Evolutionary conservation across 2,329 filamentous ascomycete genomes (phyloP), one percentile per base, ranked within the genome.

Genomic region (Zymoseptoria passerinii): DNA sequence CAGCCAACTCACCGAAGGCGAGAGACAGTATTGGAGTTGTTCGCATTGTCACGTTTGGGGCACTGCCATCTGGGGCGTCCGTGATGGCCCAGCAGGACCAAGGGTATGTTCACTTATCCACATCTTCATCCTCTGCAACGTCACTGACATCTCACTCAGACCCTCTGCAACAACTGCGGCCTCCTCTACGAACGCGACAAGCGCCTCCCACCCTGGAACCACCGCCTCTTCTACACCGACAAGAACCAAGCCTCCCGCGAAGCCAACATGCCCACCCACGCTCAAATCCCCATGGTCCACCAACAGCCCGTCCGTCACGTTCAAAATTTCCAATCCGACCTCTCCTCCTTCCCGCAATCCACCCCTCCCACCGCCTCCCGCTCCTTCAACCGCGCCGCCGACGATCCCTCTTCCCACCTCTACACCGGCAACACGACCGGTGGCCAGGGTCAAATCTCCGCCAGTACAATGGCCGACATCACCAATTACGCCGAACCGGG

Each of bases 131-230:
- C 13, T 7, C 7, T 29, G 5, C 27, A 49, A 8, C 16, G 29
- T 50, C 44, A 54, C 57, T 62, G 18, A 63, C 52, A 40, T 27
- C 28, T 10, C 48, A 65, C 54, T 58, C 65, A 92, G 89, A 88
- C 89, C 28, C 83, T 97, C 3, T 97, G 92, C 77, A 89, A 92
- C 74, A 96, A 95, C 72, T 97, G 92, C 72, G 92, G 91, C 58
- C 86, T 92, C 66, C 76, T 92, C 19, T 96, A 89, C 72, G 92
- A 96, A 75, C 86, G 90, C 56, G 89, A 95, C 73, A 87, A 89
- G 74, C 86, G 86, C 64, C 80, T 96, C 0, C 92, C 92, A 8
- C 83, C 85, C 28, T 91, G 87, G 86, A 85, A 84, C 2, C 85
- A 85, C 69, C 83, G 86, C 61, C 78, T 92, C 52, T 90, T 91